A percentile compares a stretch with the other conserved stretches of the same genome.
These are phyloP conservation scores for Marasmius fiardii DNA, from an alignment of 1,284 basidiomycete species.

Conservation along the genomic window DNA sequence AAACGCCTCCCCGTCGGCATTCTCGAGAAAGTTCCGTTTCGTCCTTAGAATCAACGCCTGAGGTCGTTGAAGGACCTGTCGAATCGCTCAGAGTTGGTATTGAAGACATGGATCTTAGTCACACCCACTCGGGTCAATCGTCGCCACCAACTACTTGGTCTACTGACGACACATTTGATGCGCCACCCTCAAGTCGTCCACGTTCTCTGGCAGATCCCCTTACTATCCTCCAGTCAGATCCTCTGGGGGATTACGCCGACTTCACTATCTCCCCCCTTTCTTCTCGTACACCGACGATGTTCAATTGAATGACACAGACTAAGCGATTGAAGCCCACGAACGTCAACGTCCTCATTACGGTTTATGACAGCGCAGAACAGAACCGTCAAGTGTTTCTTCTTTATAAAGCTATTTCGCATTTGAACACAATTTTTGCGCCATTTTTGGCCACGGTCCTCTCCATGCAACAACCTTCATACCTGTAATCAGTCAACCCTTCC, in stretches of 20 bases:
- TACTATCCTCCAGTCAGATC: conserved; percentile 18
- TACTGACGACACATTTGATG: background rate
- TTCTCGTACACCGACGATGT: conserved; percentile 39
- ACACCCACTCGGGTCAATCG: conserved; percentile 20
- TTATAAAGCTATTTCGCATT: background rate
- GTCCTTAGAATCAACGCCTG: conserved; percentile 58
- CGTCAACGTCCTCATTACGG: conserved; percentile 1
- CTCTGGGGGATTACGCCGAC: conserved; percentile 38
- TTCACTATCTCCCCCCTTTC: conserved; percentile 50
- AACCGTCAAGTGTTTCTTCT: background rate
- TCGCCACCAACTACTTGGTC: conserved; percentile 6
- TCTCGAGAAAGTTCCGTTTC: conserved; percentile 46
- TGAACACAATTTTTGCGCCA: background rate
- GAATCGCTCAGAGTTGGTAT: conserved; percentile 38
- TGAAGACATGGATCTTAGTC: conserved; percentile 27
- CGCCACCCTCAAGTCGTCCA: conserved; percentile 2
- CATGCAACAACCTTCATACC: background rate
- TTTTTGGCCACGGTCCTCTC: background rate
- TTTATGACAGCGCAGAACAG: background rate
- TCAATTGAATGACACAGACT: conserved; percentile 31
- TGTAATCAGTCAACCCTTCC: conserved; percentile 10
- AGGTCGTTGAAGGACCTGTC: conserved; percentile 37
- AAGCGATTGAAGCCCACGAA: background rate
- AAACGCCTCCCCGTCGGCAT: conserved; percentile 43
- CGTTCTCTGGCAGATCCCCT: conserved; percentile 25